phyloP scores from a whole-genome alignment of 345 rosid genomes.

The Salix koriyanagi region DNA sequence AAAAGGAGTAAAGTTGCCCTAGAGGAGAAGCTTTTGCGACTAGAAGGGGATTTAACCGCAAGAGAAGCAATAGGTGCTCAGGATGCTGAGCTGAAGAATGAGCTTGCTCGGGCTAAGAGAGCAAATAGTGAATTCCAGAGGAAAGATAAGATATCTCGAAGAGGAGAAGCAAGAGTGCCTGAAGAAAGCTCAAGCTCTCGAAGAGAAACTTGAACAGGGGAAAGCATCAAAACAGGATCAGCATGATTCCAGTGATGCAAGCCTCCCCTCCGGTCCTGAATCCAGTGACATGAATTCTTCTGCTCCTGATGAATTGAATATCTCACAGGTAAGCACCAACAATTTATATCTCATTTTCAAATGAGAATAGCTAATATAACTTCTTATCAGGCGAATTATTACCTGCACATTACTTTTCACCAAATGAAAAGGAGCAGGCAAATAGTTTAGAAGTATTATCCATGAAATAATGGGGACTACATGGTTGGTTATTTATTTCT shows the following conservation, averaged over 20 bases:
- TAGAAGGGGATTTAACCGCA: slow-evolving; percentile 65
- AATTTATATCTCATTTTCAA: slow-evolving; percentile 1
- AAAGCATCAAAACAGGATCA: slow-evolving; percentile 20
- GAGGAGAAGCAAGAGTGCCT: slow-evolving; percentile 46
- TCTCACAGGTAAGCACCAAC: slow-evolving; percentile 25
- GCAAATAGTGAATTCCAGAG: slow-evolving; percentile 48
- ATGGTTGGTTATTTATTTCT: neutral
- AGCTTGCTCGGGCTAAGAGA: slow-evolving; percentile 54
- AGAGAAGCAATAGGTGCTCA: slow-evolving; percentile 50
- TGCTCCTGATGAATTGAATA: slow-evolving; percentile 14
- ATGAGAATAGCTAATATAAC: neutral
- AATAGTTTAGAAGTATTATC: neutral
- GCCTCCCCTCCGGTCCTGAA: slow-evolving; percentile 13
- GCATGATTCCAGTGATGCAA: slow-evolving; percentile 8
- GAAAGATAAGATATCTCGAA: slow-evolving; percentile 44
- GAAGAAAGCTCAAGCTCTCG: slow-evolving; percentile 33
- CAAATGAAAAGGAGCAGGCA: neutral
- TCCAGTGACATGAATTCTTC: slow-evolving; percentile 3
- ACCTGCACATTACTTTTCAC: neutral
- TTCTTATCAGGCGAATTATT: neutral
- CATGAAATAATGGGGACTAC: neutral
- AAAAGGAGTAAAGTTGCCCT: slow-evolving; percentile 44
- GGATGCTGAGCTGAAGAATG: slow-evolving; percentile 51
- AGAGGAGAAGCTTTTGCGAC: slow-evolving; percentile 58
- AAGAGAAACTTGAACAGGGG: slow-evolving; percentile 24